Evolutionary conservation across 768 basidiomycete species (phyloP).

Genomic region (Clavaria fumosa): DNA sequence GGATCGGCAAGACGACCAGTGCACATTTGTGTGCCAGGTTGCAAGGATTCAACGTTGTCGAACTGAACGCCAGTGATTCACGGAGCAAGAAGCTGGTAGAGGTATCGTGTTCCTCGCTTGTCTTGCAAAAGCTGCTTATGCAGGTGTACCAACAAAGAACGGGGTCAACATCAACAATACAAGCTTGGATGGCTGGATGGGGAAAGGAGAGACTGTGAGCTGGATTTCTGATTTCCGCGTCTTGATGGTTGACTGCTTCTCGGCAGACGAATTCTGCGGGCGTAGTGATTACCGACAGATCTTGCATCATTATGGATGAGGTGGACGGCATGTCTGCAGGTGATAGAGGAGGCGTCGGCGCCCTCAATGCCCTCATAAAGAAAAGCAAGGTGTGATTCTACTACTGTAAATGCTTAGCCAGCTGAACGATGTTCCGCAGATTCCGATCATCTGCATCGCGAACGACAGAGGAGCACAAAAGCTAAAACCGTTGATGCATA

Average conservation of each 20-base stretch:
- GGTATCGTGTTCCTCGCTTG: conserved; percentile 26
- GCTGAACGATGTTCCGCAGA: conserved; percentile 31
- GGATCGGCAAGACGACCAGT: conserved; percentile 94
- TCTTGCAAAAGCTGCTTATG: not conserved
- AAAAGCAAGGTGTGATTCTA: conserved; percentile 57
- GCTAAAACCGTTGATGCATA: conserved; percentile 66
- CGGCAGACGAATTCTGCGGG: conserved; percentile 54
- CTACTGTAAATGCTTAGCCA: too few relatives aligned
- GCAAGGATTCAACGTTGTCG: conserved; percentile 86
- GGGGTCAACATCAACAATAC: conserved; percentile 83
- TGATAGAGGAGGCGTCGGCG: conserved; percentile 92
- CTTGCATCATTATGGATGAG: conserved; percentile 97
- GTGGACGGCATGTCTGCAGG: conserved; percentile 99
- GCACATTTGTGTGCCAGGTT: conserved; percentile 85
- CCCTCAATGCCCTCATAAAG: conserved; percentile 80
- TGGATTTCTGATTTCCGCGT: too few relatives aligned
- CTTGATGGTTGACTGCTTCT: conserved; percentile 6
- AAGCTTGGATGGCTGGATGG: conserved; percentile 78
- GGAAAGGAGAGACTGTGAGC: conserved; percentile 32
- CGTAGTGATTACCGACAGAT: conserved; percentile 57
- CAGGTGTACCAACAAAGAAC: conserved; percentile 30
- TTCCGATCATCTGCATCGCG: conserved; percentile 95
- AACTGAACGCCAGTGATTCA: conserved; percentile 91
- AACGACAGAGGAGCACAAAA: conserved; percentile 84
- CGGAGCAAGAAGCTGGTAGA: conserved; percentile 95